phyloP scores from a whole-genome alignment of 2,329 filamentous ascomycete species.

The Sporothrix inflata region DNA sequence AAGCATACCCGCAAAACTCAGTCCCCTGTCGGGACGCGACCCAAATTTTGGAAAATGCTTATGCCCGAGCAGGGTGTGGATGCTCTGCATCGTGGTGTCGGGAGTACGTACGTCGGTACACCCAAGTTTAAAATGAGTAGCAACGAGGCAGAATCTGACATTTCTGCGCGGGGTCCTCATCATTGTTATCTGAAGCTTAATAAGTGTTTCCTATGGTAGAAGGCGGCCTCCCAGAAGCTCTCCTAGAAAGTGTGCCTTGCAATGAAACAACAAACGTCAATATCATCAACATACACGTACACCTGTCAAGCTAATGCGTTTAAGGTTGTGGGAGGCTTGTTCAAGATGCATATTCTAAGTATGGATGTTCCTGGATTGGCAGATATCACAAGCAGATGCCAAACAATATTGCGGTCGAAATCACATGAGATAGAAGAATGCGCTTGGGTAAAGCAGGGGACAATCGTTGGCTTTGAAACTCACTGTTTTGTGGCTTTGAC shows the following conservation, averaged over 20 bases:
- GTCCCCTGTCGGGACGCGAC: not conserved
- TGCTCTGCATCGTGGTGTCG: not conserved
- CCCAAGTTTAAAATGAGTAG: conserved; percentile 3
- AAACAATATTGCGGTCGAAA: not conserved
- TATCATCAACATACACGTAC: not conserved
- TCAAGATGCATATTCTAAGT: not conserved
- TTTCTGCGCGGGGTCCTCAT: not conserved
- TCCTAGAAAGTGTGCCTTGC: not conserved
- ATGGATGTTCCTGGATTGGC: not conserved
- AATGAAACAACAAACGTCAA: not conserved
- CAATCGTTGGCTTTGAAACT: not conserved
- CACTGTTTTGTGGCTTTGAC: not conserved
- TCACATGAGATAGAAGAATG: not conserved
- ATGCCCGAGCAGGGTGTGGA: conserved; percentile 1
- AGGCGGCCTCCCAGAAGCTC: conserved; percentile 9
- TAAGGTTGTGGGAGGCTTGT: not conserved
- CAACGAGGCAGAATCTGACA: conserved; percentile 13
- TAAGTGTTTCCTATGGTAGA: not conserved
- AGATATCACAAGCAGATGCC: not conserved
- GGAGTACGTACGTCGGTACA: conserved; percentile 8
- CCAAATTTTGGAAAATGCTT: conserved; percentile 7
- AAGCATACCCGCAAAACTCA: not conserved
- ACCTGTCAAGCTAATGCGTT: conserved; percentile 3
- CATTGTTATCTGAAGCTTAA: not conserved
- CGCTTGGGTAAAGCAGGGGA: not conserved